Evolutionary conservation across 371 early-diverging fungal genomes (phyloP), one percentile per base, ranked within the genome.

Genomic region (Rhizopus stolonifer): DNA sequence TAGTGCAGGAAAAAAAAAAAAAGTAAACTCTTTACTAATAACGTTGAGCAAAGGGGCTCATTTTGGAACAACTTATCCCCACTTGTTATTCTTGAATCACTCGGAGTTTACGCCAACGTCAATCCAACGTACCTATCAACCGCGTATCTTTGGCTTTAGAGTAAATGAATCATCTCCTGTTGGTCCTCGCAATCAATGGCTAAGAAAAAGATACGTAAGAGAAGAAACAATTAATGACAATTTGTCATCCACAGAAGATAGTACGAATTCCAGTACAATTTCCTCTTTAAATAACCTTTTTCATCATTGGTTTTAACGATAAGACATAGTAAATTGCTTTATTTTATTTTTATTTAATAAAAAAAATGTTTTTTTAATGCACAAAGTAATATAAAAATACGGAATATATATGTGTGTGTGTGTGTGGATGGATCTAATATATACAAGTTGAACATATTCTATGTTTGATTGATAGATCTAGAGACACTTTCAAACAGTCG

Each of bases 31-130:
- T 65, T 24, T 51, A 31, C 9, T 22, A 3, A 48, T 32, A 31
- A 39, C 23, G 42, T 40, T 65, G n/a, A n/a, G n/a, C n/a, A n/a
- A n/a, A 87, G 83, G 98, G 52, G 94, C 96, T 39, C 93, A 90
- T 66, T 99, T 98, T 79, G 98, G 98, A 22, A 88, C 90, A 3
- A 91, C 96, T 6, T 95, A 98, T 70, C 87, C 93, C n/a, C 91
- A 94, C 64, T 79, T 98, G 55, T 76, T 98, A 39, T 88, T 96
- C 66, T 79, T 93, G 55, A 83, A 83, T 11, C 92, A 87, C 65
- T 87, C 93, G 25, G 84, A 93, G 45, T 57, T 90, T 22, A 70
- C 82, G 22, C 93, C 92, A 7, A 60, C 55, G 13, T 54, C 75
- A 23, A 66, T 61, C 19, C 50, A 49, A 17, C 66, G 60, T 36